Conservation (phyloP, 495 filamentous ascomycete species). For the Eremomyces bilateralis region DNA sequence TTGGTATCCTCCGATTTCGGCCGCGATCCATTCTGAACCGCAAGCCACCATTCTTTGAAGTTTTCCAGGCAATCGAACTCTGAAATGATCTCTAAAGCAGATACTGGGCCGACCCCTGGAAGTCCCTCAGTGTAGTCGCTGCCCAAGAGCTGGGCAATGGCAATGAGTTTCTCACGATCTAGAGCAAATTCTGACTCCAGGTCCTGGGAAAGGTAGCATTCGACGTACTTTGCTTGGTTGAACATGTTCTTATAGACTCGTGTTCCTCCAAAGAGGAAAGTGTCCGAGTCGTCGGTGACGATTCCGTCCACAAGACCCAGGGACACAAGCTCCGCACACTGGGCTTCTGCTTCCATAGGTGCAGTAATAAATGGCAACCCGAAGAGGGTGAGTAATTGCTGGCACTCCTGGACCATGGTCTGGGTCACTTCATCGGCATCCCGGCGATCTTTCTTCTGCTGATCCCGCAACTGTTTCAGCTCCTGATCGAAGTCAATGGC, state of each 20-base stretch:
- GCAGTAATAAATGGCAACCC: conserved; percentile 92
- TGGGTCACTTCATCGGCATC: conserved; percentile 92
- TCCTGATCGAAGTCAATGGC: conserved; percentile 66
- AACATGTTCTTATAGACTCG: conserved; percentile 99
- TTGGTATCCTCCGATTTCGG: conserved; percentile 29
- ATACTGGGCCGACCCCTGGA: conserved; percentile 76
- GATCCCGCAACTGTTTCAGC: conserved; percentile 62
- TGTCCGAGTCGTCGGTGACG: conserved; percentile 94
- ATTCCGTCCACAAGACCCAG: conserved; percentile 87
- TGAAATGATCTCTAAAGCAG: conserved; percentile 76
- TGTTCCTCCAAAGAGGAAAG: conserved; percentile 92
- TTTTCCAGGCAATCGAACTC: conserved; percentile 49
- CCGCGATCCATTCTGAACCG: conserved; percentile 38
- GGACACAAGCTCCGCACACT: conserved; percentile 76
- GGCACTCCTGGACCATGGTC: conserved; percentile 86
- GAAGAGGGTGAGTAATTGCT: conserved; percentile 73
- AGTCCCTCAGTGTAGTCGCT: conserved; percentile 90
- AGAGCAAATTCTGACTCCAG: conserved; percentile 78
- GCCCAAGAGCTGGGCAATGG: conserved; percentile 71
- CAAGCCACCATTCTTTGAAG: conserved; percentile 75
- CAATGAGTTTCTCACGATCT: conserved; percentile 59
- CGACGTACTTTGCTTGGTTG: conserved; percentile 88
- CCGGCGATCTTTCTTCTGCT: conserved; percentile 86
- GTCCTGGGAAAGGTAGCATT: conserved; percentile 79
- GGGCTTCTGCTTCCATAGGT: conserved; percentile 96